Conservation (phyloP, 2,329 filamentous ascomycete species). For the Sporothrix pseudoabietina region DNA sequence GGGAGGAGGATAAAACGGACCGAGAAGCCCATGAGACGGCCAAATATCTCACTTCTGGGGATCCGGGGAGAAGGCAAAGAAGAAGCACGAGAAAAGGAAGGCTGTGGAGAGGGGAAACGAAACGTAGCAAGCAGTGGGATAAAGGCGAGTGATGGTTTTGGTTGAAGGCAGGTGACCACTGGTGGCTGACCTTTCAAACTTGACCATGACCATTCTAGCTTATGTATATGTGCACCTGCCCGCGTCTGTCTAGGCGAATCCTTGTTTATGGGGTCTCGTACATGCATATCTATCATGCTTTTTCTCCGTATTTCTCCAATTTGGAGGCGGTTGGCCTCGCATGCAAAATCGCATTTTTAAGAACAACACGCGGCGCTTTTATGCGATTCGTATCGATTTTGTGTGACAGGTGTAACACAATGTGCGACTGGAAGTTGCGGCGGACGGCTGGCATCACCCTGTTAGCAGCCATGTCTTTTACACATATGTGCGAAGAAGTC, state of each 20-base stretch:
- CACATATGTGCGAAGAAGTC: no score
- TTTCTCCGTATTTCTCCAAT: not conserved
- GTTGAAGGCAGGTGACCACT: not conserved
- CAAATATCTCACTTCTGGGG: not conserved
- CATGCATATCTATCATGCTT: not conserved
- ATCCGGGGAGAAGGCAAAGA: not conserved
- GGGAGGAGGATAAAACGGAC: constrained; percentile 3
- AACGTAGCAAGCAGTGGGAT: not conserved
- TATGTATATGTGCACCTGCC: not conserved
- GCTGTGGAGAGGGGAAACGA: not conserved
- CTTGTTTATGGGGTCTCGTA: not conserved
- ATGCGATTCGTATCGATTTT: not conserved
- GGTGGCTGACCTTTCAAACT: not conserved
- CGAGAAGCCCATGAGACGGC: not conserved
- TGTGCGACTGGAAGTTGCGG: not conserved
- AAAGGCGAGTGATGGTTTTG: not conserved
- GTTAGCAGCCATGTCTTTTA: not conserved
- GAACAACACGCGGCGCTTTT: not conserved
- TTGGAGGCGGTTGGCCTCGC: not conserved
- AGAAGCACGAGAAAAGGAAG: not conserved
- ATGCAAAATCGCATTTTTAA: not conserved
- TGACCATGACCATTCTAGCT: not conserved
- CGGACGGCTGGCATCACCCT: not conserved
- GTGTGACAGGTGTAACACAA: not conserved
- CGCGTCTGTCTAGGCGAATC: not conserved